Conservation (phyloP, 768 basidiomycete species). For the Collybia sp. region DNA sequence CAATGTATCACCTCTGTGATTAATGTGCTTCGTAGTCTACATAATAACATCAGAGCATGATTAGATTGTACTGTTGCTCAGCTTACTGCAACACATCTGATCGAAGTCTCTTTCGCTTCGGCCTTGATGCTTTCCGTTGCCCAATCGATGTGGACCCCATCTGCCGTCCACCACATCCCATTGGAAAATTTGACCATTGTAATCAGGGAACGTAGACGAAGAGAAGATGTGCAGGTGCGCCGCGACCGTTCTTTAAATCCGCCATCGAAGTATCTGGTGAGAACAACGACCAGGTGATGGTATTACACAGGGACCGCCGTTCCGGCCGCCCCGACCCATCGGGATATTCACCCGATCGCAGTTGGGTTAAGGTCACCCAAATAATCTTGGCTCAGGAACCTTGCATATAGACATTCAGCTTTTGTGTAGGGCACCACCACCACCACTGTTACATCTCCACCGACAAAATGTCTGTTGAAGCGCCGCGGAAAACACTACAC, state of each 20-base stretch:
- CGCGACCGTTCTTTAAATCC: not conserved
- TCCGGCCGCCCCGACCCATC: too few species aligned
- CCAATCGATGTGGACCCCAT: conserved; percentile 23
- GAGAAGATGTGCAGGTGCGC: not conserved
- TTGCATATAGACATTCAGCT: too few species aligned
- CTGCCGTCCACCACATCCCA: conserved; percentile 24
- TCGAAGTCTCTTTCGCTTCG: conserved; percentile 14
- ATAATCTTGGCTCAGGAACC: too few species aligned
- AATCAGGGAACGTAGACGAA: not conserved
- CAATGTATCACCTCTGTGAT: conserved; percentile 27
- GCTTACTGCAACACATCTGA: conserved; percentile 24
- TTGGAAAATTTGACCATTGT: conserved; percentile 26
- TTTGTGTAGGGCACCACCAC: too few species aligned
- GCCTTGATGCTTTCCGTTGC: conserved; percentile 22
- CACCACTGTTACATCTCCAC: too few species aligned
- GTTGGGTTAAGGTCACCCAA: too few species aligned
- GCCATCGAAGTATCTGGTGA: too few species aligned
- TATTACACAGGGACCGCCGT: too few species aligned
- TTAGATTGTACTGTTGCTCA: not conserved
- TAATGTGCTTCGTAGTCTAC: conserved; percentile 22
- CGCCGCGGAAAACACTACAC: conserved; percentile 37
- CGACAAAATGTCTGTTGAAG: conserved; percentile 19
- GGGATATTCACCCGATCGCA: too few species aligned
- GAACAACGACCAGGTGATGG: too few species aligned
- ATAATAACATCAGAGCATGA: not conserved